Evolutionary conservation across 208 protist species (phyloP), one percentile per base, ranked within the genome.

Genomic region (Trypanosomatidae sp.): DNA sequence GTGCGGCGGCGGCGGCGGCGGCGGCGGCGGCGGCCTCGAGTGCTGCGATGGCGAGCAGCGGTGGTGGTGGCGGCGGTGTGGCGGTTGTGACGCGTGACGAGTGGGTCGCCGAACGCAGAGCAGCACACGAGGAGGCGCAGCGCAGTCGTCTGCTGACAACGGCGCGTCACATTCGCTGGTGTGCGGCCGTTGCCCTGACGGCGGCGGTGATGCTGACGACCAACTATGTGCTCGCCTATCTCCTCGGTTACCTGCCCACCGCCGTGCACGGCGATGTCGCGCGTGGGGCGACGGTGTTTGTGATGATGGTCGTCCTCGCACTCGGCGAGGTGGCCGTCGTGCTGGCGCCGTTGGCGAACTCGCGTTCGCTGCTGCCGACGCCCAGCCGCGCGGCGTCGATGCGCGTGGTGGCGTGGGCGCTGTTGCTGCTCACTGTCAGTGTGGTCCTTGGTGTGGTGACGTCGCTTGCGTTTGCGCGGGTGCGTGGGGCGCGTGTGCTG

Each of bases 81-180:
- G n/a, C 84, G 45, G 67, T 88, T 2, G 74, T 92, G 18, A 84
- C 83, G 3, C 68, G 76, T 10, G 74, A 77, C 35, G 77, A 92
- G 42, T 88, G 79, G 56, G 70, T 92, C 32, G 40, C 45, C 11
- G 74, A 88, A 61, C 48, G 60, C 13, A 32, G 57, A 26, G 70
- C 71, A 38, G 63, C 81, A n/a, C 66, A 78, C 27, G 63, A 61
- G 33, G 71, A 60, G 43, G 63, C 75, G 42, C 57, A 57, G 38
- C 67, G 61, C 19, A 68, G 81, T 15, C 45, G 58, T n/a, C 33
- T 81, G 8, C 66, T 81, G 21, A 30, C 59, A 38, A 67, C 63
- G 5, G 75, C 61, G 1, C 71, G 66, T 28, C 69, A 88, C 46
- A 28, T 83, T 1, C 67, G 67, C 13, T 88, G 78, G 83, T 83